These are phyloP conservation scores for Hypoxylon sp. DNA, from an alignment of 2,329 filamentous ascomycete genomes.

Conservation along the genomic window DNA sequence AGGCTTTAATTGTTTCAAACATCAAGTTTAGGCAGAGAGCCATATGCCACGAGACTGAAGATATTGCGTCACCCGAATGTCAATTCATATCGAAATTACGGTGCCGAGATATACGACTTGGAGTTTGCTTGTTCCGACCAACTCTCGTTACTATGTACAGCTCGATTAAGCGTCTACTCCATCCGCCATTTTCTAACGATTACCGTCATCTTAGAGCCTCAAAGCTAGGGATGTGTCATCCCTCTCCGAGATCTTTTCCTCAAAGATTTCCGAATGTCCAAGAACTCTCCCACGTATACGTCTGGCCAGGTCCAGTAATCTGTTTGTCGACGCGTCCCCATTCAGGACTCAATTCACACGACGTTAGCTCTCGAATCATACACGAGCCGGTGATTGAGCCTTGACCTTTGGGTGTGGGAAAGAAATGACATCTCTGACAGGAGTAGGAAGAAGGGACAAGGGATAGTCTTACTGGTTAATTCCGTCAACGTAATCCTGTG, in stretches of 20 bases:
- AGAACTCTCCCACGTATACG: conserved; percentile 62
- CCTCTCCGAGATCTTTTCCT: neutral
- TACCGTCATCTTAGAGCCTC: neutral
- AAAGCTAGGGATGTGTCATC: neutral
- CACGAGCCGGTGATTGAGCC: neutral
- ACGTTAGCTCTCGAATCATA: conserved; percentile 41
- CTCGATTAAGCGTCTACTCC: neutral
- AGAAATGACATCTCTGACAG: conserved; percentile 5
- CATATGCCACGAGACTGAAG: neutral
- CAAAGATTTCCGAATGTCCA: conserved; percentile 60
- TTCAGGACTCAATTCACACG: conserved; percentile 56
- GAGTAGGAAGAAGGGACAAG: neutral
- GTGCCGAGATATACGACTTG: conserved; percentile 13
- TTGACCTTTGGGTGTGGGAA: conserved; percentile 2
- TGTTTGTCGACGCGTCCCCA: conserved; percentile 60
- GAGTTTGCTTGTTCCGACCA: conserved; percentile 5
- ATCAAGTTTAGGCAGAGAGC: neutral
- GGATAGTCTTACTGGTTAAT: conserved; percentile 74
- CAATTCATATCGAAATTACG: neutral
- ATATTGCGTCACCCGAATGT: conserved; percentile 12
- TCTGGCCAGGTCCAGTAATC: conserved; percentile 60
- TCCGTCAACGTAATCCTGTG: conserved; percentile 82
- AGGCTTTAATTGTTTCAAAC: neutral
- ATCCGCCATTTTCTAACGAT: conserved; percentile 2
- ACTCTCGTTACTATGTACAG: conserved; percentile 34